Evolutionary conservation across 179 eudicot species (phyloP), one percentile per base, ranked within the genome.

Genomic region (Drosera spatulata): DNA sequence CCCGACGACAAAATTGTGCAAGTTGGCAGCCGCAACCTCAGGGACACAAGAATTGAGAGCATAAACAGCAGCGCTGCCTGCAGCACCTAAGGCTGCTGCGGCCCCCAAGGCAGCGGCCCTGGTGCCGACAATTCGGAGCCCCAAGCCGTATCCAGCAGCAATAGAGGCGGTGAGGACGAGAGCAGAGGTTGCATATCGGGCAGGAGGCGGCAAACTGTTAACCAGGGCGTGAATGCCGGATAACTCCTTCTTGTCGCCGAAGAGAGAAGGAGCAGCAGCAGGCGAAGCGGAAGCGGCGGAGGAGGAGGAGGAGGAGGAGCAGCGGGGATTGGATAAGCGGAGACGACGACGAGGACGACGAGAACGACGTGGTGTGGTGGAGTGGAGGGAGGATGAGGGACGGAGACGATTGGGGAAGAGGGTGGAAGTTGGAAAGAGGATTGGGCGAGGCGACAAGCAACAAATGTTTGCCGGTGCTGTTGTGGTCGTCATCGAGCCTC

Each of bases 91-190:
- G 5, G 75, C 89, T 7, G 77, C 71, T 5, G 99, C 95, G 6
- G 85, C 90, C 1, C 86, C 88, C 6, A 77, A 8, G 1, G 63
- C 88, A 1, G 78, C 79, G 62, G 75, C 84, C 55, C 78, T 62
- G 38, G 47, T 50, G 2, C 82, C 83, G 1, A 87, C 95, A 4
- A 84, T 45, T 3, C 82, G 77, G 38, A 72, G 63, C 38, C 95
- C 99, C 3, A 89, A 51, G 0, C 88, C 90, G 45, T 79, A 91
- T 0, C 99, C 99, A 8, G 86, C 87, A 3, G 93, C 95, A 2
- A 72, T 50, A 7, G 91, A 84, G 1, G 70, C 93, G 0, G 88
- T 77, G 13, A 86, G 65, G 0, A 93, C 39, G 2, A 89, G 61
- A 2, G 76, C 85, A 2, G 99, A 86, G 43, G 74, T 66, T 1